These are phyloP conservation scores for Pezicula rhizophila DNA, from an alignment of 2,329 filamentous ascomycete genomes.

Conservation along the genomic window DNA sequence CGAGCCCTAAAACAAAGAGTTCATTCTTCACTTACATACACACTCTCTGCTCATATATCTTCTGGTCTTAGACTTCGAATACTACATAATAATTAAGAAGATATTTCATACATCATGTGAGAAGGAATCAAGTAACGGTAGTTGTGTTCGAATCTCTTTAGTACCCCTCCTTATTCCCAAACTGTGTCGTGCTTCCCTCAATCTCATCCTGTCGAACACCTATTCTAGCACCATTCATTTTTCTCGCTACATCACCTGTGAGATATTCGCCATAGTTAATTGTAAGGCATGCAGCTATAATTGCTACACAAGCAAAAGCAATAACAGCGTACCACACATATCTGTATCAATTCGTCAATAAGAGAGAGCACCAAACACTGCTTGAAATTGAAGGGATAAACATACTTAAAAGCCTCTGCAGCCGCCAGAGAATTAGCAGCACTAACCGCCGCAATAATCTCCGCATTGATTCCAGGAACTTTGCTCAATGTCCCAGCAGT, in stretches of 20 bases:
- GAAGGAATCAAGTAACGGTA: too few species aligned
- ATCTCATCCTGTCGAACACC: background rate
- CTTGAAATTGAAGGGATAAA: background rate
- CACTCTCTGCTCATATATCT: too few species aligned
- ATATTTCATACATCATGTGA: too few species aligned
- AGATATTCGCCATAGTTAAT: slow-evolving; percentile 8
- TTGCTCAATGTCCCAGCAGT: slow-evolving; percentile 3
- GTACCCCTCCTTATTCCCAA: too few species aligned
- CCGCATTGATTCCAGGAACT: slow-evolving; percentile 3
- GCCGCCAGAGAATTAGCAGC: slow-evolving; percentile 1
- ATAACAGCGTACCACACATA: slow-evolving; percentile 10
- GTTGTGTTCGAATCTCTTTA: too few species aligned
- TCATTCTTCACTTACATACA: too few species aligned
- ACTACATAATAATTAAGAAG: too few species aligned
- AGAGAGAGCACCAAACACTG: background rate
- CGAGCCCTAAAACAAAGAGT: too few species aligned
- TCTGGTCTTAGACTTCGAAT: too few species aligned
- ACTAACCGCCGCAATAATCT: slow-evolving; percentile 3
- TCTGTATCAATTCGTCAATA: background rate
- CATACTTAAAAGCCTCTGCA: slow-evolving; percentile 4
- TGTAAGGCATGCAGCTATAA: slow-evolving; percentile 2
- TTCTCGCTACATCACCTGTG: slow-evolving; percentile 7
- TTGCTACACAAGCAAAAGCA: slow-evolving; percentile 4
- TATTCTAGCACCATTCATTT: slow-evolving; percentile 5
- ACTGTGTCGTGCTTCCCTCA: background rate